Evolutionary conservation across 768 basidiomycete species (phyloP).

Genomic region (Boletellus ananiceps): DNA sequence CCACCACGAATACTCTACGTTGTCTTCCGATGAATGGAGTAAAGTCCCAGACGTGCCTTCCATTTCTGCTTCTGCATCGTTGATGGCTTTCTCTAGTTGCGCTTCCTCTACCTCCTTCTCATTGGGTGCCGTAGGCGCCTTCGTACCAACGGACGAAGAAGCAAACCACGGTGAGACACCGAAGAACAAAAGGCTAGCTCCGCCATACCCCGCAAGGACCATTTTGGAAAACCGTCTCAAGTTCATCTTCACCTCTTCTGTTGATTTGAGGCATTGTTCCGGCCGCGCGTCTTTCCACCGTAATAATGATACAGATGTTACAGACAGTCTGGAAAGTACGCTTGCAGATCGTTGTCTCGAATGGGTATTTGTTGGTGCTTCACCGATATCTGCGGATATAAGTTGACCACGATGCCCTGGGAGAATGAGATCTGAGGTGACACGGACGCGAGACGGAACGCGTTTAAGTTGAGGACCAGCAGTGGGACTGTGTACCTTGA

Average conservation of each 20-base stretch:
- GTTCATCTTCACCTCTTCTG: conserved; percentile 56
- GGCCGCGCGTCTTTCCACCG: conserved; percentile 22
- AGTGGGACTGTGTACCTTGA: conserved; percentile 52
- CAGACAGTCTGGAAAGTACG: conserved; percentile 23
- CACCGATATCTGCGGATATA: conserved; percentile 78
- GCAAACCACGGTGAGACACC: conserved; percentile 47
- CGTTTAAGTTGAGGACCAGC: conserved; percentile 30
- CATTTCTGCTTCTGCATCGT: conserved; percentile 65
- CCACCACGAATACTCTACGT: conserved; percentile 71
- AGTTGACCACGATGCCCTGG: conserved; percentile 67
- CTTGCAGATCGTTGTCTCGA: conserved; percentile 30
- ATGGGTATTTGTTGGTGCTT: conserved; percentile 36
- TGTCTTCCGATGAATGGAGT: conserved; percentile 20
- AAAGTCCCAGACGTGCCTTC: conserved; percentile 36
- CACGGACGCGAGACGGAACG: conserved; percentile 54
- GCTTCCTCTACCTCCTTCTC: conserved; percentile 56
- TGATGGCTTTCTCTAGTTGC: conserved; percentile 59
- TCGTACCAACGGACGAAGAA: conserved; percentile 21
- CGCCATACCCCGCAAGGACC: conserved; percentile 81
- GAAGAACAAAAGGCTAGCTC: conserved; percentile 76
- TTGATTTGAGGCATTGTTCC: conserved; percentile 30
- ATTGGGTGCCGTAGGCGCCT: conserved; percentile 26
- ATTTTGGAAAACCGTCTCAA: conserved; percentile 79
- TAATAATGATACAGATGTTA: conserved; percentile 25
- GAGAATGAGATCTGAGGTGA: conserved; percentile 69